phyloP scores from a whole-genome alignment of 441 rosid genomes.

The Capsella rubella region DNA sequence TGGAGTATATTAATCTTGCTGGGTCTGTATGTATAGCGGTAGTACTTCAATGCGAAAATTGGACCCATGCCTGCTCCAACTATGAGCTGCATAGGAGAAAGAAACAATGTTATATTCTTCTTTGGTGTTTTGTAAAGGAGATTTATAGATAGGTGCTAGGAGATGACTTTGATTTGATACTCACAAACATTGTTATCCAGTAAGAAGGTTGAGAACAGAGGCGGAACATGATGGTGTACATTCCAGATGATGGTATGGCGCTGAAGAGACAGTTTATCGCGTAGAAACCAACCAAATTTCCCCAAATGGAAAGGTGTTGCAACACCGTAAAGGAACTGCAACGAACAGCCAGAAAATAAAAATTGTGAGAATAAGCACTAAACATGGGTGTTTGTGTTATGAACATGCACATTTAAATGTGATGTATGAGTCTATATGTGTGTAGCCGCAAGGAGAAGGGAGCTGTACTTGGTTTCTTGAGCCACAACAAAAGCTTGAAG shows the following conservation, averaged over 20 bases:
- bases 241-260: constrained; percentile 83
- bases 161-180: constrained; percentile 43
- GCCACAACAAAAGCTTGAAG: constrained; percentile 97
- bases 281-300: constrained; percentile 84
- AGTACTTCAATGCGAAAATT: constrained; percentile 84
- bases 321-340: constrained; percentile 92
- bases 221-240: constrained; percentile 98
- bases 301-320: constrained; percentile 97
- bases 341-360: constrained; percentile 16
- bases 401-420: not conserved
- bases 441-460: constrained; percentile 13
- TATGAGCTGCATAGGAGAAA: constrained; percentile 66
- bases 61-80: constrained; percentile 98
- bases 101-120: not conserved
- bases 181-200: constrained; percentile 89
- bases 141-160: not conserved
- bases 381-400: not conserved
- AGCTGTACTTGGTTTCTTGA: constrained; percentile 91
- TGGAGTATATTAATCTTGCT: constrained; percentile 96
- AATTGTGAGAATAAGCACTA: not conserved
- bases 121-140: not conserved
- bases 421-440: not conserved
- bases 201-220: constrained; percentile 85
- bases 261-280: constrained; percentile 86
- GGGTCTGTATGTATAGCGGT: constrained; percentile 87